Evolutionary conservation across 2,329 filamentous ascomycete genomes (phyloP).

Genomic region (Huntiella abstrusa): DNA sequence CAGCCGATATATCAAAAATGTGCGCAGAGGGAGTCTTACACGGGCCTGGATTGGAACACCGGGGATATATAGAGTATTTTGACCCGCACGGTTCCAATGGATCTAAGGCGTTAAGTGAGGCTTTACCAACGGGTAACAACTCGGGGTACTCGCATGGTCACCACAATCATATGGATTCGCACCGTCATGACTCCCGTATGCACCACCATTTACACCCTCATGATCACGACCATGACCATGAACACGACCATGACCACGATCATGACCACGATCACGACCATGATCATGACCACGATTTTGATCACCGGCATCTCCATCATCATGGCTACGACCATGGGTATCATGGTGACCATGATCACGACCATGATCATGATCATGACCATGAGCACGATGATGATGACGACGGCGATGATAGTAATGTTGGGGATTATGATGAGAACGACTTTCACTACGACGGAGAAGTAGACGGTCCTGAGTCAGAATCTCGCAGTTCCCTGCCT

Average conservation of each 20-base stretch:
- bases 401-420: slow-evolving; percentile 50
- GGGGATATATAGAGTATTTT: no score
- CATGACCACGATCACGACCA: slow-evolving; percentile 38
- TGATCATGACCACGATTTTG: slow-evolving; percentile 33
- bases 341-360: slow-evolving; percentile 47
- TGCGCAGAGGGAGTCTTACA: no score
- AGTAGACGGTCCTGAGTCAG: no score
- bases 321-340: slow-evolving; percentile 31
- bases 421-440: slow-evolving; percentile 41
- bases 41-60: no score
- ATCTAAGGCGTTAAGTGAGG: no score
- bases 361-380: slow-evolving; percentile 40
- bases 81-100: no score
- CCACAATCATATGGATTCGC: no score
- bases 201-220: neutral
- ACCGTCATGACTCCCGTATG: no score
- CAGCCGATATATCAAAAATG: no score
- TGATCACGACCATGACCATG: slow-evolving; percentile 48
- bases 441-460: neutral
- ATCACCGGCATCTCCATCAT: neutral
- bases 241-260: slow-evolving; percentile 61
- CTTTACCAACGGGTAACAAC: no score
- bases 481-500: no score
- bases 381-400: slow-evolving; percentile 32
- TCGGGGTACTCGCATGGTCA: no score